A percentile compares a stretch with the other conserved stretches of the same genome.
phyloP scores from a whole-genome alignment of 805 yeast species.

The Starmerella bombicola region DNA sequence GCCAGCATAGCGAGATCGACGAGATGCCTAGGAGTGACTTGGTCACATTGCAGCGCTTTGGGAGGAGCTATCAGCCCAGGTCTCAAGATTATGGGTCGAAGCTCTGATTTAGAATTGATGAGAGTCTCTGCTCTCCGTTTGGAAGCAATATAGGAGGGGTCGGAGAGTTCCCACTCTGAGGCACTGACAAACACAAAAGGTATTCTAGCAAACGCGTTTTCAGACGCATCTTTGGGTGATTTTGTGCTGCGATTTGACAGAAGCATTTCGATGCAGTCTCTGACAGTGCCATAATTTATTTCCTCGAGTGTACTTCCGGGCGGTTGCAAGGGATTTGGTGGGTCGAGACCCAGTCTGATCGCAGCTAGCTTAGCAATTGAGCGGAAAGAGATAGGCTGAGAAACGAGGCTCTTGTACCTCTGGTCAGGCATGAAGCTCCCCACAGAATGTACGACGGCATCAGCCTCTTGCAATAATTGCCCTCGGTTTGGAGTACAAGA shows the following conservation, averaged over 20 bases:
- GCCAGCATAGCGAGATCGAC: slow-evolving; percentile 36
- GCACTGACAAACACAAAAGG: slow-evolving; percentile 71
- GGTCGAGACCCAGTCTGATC: slow-evolving; percentile 26
- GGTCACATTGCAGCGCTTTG: slow-evolving; percentile 13
- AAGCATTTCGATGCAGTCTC: slow-evolving; percentile 2
- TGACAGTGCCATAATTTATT: slow-evolving; percentile 9
- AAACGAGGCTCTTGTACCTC: slow-evolving; percentile 46
- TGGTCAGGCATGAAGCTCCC: slow-evolving; percentile 61
- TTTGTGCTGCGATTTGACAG: background rate
- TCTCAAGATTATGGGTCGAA: slow-evolving; percentile 54
- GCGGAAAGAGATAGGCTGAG: slow-evolving; percentile 10
- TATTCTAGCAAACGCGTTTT: slow-evolving; percentile 6
- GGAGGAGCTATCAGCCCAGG: slow-evolving; percentile 53
- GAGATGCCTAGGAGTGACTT: slow-evolving; percentile 29
- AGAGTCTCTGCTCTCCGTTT: slow-evolving; percentile 62
- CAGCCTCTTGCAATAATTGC: slow-evolving; percentile 36
- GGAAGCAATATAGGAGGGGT: slow-evolving; percentile 57
- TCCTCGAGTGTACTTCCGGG: slow-evolving; percentile 7
- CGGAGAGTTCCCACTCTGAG: slow-evolving; percentile 52
- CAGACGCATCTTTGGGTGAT: background rate
- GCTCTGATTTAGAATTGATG: slow-evolving; percentile 33
- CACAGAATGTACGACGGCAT: slow-evolving; percentile 68
- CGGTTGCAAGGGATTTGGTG: slow-evolving; percentile 17
- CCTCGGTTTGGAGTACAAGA: slow-evolving; percentile 30
- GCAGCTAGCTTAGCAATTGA: slow-evolving; percentile 11